Percentiles rank a stretch among this genome's conserved stretches.
phyloP scores from a whole-genome alignment of 2,329 filamentous ascomycete species.

The Aureobasidium subglaciale region DNA sequence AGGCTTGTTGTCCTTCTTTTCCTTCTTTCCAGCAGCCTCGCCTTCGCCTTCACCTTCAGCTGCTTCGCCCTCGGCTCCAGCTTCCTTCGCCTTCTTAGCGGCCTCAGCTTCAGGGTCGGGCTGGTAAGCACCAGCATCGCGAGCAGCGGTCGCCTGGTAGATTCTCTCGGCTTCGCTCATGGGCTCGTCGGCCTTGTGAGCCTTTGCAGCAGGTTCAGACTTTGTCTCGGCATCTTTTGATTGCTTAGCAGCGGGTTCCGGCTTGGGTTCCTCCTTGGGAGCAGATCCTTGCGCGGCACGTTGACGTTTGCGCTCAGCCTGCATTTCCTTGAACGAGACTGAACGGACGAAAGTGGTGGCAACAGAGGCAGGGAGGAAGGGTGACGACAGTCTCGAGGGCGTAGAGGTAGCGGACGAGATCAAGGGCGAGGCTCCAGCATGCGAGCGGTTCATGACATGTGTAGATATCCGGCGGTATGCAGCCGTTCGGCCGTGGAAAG shows the following conservation, averaged over 20 bases:
- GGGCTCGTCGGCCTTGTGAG: slow-evolving; percentile 19
- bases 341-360: slow-evolving; percentile 38
- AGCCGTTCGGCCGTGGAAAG: slow-evolving; percentile 39
- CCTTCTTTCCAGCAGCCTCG: slow-evolving; percentile 42
- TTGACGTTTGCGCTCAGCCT: slow-evolving; percentile 30
- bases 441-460: slow-evolving; percentile 13
- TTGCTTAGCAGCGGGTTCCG: slow-evolving; percentile 27
- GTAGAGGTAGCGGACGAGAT: slow-evolving; percentile 15
- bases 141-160: slow-evolving; percentile 19
- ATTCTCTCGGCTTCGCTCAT: slow-evolving; percentile 15
- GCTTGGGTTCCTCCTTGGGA: slow-evolving; percentile 31
- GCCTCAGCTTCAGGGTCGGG: slow-evolving; percentile 33
- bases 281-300: slow-evolving; percentile 28
- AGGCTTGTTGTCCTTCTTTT: slow-evolving; percentile 61
- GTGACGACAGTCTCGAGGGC: slow-evolving; percentile 36
- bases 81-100: slow-evolving; percentile 23
- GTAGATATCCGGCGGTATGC: slow-evolving; percentile 42
- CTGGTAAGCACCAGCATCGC: slow-evolving; percentile 30
- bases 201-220: slow-evolving; percentile 28
- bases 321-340: slow-evolving; percentile 36
- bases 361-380: slow-evolving; percentile 36
- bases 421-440: slow-evolving; percentile 18
- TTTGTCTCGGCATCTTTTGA: slow-evolving; percentile 19
- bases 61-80: slow-evolving; percentile 34
- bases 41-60: slow-evolving; percentile 45